Evolutionary conservation across 2,329 filamentous ascomycete species (phyloP).

Genomic region (Aureobasidium mangrovei): DNA sequence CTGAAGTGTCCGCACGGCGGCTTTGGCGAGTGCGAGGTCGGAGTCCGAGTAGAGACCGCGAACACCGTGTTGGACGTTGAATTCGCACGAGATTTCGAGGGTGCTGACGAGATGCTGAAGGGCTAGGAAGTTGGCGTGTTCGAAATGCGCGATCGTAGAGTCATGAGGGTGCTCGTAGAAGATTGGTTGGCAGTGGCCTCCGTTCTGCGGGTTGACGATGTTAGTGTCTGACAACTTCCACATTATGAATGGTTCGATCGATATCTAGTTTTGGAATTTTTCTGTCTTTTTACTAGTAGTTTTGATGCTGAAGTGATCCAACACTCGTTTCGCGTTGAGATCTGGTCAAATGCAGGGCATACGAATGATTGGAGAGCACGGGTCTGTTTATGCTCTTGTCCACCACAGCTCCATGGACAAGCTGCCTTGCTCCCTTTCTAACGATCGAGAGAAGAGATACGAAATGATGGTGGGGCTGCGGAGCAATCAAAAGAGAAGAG

Average conservation of each 20-base stretch:
- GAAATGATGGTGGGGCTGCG: background rate
- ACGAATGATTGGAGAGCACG: too few species aligned
- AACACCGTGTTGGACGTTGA: constrained; percentile 53
- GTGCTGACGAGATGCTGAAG: constrained; percentile 49
- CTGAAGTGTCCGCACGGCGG: constrained; percentile 44
- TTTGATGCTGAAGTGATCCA: too few species aligned
- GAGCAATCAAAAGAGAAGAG: background rate
- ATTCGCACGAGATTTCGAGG: constrained; percentile 60
- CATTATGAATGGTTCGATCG: too few species aligned
- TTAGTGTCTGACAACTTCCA: background rate
- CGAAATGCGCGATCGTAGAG: constrained; percentile 54
- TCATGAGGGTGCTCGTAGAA: constrained; percentile 53
- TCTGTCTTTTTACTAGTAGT: too few species aligned
- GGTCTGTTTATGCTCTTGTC: too few species aligned
- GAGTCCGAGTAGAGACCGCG: constrained; percentile 53
- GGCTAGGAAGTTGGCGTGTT: constrained; percentile 58
- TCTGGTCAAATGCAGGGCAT: too few species aligned
- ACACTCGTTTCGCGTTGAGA: too few species aligned
- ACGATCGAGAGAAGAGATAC: background rate
- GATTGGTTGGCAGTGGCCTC: constrained; percentile 63
- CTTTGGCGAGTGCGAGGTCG: constrained; percentile 45
- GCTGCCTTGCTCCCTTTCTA: too few species aligned
- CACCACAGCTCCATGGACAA: too few species aligned
- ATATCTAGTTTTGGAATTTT: too few species aligned
- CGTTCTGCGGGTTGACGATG: constrained; percentile 26